Evolutionary conservation across 805 yeast genomes (phyloP), one percentile per base, ranked within the genome.

Genomic region (Komagataella phaffii): DNA sequence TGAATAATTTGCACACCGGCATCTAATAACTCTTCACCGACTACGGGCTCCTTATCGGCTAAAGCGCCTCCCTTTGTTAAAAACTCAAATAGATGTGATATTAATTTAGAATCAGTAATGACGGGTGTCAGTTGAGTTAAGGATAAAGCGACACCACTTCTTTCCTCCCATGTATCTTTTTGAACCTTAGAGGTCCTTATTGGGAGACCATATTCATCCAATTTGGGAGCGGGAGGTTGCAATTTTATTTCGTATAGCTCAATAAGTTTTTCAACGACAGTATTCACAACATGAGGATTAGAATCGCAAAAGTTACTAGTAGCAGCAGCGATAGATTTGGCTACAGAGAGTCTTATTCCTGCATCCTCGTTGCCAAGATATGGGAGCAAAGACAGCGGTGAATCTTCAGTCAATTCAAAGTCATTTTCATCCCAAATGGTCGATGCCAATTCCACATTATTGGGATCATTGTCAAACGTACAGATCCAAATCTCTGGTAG

Each of bases 371-470:
- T 73, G 21, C 73, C 80, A 49, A 85, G 68, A 60, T 67, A 83
- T 1, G 61, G 51, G 36, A 80, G 65, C 49, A 88, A 72, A 24
- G 71, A 62, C 2, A 59, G 54, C 0, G 85, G 73, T 1, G 82
- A 70, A 3, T 68, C 66, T 0, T 59, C 58, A 3, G 73, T 69
- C 46, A 85, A 61, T n/a, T 60, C 56, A 54, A 83, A 81, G 3
- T 51, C 56, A 62, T 81, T 87, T 57, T 89, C 96, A 40, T 79
- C 76, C 97, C 97, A 93, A 53, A 93, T 86, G 1, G 91, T 83
- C 17, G 67, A 66, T 0, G 97, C 96, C 17, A 83, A 59, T 23
- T 79, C 83, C 4, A 82, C 73, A 53, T 80, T 80, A 8, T 71
- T 63, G 17, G 74, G 75, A 49, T 83, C 88, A 48, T 80, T 82